These are phyloP conservation scores for Yamadazyma sp. DNA, from an alignment of 805 yeast species.

Conservation along the genomic window DNA sequence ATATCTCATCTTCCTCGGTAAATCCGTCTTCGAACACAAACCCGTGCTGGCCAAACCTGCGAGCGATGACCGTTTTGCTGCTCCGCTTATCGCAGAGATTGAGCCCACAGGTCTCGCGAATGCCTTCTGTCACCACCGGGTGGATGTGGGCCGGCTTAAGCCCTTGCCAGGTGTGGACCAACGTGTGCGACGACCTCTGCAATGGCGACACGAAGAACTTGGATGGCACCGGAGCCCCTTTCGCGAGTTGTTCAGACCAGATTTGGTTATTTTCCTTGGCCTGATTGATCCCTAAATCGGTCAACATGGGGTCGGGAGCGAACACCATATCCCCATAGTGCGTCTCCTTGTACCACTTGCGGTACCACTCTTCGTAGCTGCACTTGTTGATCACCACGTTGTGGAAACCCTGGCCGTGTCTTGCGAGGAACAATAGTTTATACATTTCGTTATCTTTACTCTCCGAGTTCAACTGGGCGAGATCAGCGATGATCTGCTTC, in stretches of 20 bases:
- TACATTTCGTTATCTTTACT: conserved; percentile 39
- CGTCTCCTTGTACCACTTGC: conserved; percentile 49
- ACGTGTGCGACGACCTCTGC: conserved; percentile 61
- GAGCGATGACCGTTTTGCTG: conserved; percentile 32
- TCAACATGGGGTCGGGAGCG: conserved; percentile 63
- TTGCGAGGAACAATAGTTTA: conserved; percentile 53
- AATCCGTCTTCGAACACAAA: conserved; percentile 47
- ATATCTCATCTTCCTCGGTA: conserved; percentile 50
- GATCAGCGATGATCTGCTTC: conserved; percentile 32
- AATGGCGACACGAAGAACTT: conserved; percentile 61
- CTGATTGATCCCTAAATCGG: conserved; percentile 55
- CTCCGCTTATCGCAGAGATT: conserved; percentile 63
- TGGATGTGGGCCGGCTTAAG: conserved; percentile 21
- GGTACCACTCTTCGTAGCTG: conserved; percentile 58
- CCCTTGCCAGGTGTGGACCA: conserved; percentile 50
- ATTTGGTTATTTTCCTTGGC: conserved; percentile 48
- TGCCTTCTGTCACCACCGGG: conserved; percentile 41
- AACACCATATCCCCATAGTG: conserved; percentile 57
- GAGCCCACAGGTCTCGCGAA: conserved; percentile 61
- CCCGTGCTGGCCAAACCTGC: conserved; percentile 34
- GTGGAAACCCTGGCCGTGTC: conserved; percentile 74
- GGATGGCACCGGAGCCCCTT: conserved; percentile 58
- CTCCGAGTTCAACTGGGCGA: conserved; percentile 34
- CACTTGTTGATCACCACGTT: conserved; percentile 54
- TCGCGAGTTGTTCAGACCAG: conserved; percentile 43